Evolutionary conservation across 1,139 yeast species (phyloP), one percentile per base, ranked within the genome.

Genomic region (Pichia inconspicua): DNA sequence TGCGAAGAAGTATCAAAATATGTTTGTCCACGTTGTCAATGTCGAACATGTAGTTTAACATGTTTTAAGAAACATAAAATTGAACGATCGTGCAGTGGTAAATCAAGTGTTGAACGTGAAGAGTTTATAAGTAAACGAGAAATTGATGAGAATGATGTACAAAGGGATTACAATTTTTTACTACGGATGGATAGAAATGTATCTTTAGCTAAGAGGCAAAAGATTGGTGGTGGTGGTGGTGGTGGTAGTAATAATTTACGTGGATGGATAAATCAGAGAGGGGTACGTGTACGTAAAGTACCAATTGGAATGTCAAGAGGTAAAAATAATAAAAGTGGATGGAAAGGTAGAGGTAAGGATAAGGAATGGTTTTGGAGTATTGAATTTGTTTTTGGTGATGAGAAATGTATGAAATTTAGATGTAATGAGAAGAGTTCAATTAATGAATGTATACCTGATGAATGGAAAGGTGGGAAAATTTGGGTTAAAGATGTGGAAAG

Each of bases 241-340:
- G 42, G 35, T 25, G 14, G 31, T 7, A 36, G 15, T 2, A 1
- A 57, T 22, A 22, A 22, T 22, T 22, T 5, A 22, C 22, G n/a
- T 12, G 28, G 34, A n/a, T 43, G 44, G 38, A 38, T 45, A 9
- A 6, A 25, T 12, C 50, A 45, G 17, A 46, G 53, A 27, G 84
- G 83, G 8, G 84, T 77, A 6, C 65, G 68, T 17, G 74, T 82
- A 30, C 63, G 65, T 40, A 61, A 67, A 43, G 63, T 85, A 30
- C 96, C 96, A 0, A 66, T 70, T 15, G 96, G 95, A 0, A 86
- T 89, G 95, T 74, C 80, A 27, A 68, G 96, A 48, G 73, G 88
- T 4, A 59, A 64, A 10, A 64, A 70, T 49, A 90, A 90, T 62
- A 84, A 82, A 58, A 77, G 92, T 1, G 82, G 84, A 2, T 85